Base-by-base conservation (phyloP, 192 early-diverging fungal genomes). In the Spizellomyces punctatus region DNA sequence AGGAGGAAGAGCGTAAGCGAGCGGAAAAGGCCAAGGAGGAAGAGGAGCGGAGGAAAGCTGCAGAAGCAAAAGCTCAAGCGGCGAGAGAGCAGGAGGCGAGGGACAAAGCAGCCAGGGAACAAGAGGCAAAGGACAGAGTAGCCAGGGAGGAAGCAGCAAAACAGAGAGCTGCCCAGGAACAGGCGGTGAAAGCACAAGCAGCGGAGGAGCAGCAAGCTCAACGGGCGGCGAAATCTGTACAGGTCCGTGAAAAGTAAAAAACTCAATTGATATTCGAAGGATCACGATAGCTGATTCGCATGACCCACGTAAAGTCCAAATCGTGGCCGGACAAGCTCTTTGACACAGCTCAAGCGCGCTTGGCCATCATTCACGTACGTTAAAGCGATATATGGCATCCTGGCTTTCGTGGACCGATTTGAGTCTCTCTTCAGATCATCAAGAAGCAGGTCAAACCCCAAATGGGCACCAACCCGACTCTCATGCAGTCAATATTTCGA, bases 391-490 rank as follows among this genome's bases (percentile, higher is more conserved):
- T 19, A 17, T 48, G 42, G 8, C 42, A 14, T 45, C 48, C 49
- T 19, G 46, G 4, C 7, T 19, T 45, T 57, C 17, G 3, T 58
- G 3, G 27, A 36, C 27, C 3, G 27, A 36, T 36, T 36, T 36
- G 27, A 36, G 27, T 36, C 27, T 36, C 3, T 36, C 27, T 27
- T 36, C 49, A 72, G 66, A 63, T 47, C 8, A 72, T 78, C 57
- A 79, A 79, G 75, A 64, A 46, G 17, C 52, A 61, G 21, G 22
- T 72, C 7, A 75, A 78, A 56, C 73, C 77, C 4, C 46, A 19
- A 55, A 41, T 63, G 12, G 46, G 59, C 22, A 14, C 47, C 27
- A 72, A 65, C 19, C 16, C 65, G n/a, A 58, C 27, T 16, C 16
- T 63, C 14, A n/a, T 21, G 10, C 50, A 73, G 17, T 27, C 41